A percentile compares a stretch with the other conserved stretches of the same genome.
Conservation (phyloP, 2,329 filamentous ascomycete species). For the Helicocarpus griseus region DNA sequence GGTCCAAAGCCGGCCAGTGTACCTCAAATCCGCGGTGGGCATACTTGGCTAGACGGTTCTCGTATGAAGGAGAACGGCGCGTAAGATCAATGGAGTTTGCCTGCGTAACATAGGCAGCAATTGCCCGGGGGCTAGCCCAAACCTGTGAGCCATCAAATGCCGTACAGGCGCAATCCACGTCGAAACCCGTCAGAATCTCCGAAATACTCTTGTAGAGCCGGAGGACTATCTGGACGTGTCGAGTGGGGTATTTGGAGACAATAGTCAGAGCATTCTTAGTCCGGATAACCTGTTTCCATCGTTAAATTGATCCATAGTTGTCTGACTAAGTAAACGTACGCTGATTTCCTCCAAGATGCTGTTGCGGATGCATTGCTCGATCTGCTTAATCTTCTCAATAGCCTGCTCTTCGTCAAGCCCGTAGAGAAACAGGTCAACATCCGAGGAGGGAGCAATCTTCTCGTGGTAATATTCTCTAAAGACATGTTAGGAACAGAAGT, state of each 20-base stretch:
- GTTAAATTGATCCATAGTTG: not conserved
- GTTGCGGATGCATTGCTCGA: constrained; percentile 65
- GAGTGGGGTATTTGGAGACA: constrained; percentile 69
- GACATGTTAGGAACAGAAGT: not conserved
- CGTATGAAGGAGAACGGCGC: constrained; percentile 74
- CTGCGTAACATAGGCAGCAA: constrained; percentile 73
- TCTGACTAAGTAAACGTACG: not conserved
- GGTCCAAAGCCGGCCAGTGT: constrained; percentile 65
- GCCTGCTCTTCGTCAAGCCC: constrained; percentile 68
- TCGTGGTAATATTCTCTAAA: constrained; percentile 69
- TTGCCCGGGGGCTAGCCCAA: constrained; percentile 64
- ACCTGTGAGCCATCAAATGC: constrained; percentile 75
- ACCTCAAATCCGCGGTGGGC: constrained; percentile 77
- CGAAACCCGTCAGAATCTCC: constrained; percentile 79
- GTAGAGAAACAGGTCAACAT: constrained; percentile 80
- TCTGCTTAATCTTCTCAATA: constrained; percentile 72
- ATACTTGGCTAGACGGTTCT: constrained; percentile 79
- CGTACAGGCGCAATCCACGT: constrained; percentile 74
- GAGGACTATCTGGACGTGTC: constrained; percentile 78
- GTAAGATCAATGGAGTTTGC: constrained; percentile 70
- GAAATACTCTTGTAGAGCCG: constrained; percentile 75
- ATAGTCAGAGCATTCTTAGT: constrained; percentile 86
- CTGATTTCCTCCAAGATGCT: constrained; percentile 75
- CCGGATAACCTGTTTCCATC: constrained; percentile 48
- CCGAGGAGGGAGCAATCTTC: constrained; percentile 69